Conservation (phyloP, 495 filamentous ascomycete species). For the Trichocladium uniseriatum region DNA sequence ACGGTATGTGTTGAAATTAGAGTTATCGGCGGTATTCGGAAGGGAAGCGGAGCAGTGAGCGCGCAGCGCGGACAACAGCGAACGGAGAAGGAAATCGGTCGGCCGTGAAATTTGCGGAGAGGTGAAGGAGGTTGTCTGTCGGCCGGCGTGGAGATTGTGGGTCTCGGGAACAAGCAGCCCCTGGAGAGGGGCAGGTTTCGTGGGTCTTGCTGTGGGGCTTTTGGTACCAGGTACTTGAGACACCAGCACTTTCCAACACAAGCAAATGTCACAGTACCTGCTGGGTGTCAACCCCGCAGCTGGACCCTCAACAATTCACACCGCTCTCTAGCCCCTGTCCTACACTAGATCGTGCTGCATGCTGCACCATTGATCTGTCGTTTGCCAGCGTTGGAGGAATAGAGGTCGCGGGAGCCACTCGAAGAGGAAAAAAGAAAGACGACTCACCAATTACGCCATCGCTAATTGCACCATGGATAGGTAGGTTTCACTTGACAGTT, state of each 20-base stretch:
- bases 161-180: not conserved
- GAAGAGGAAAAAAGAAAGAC: no score
- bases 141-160: slow-evolving; percentile 6
- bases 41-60: slow-evolving; percentile 7
- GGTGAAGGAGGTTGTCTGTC: not conserved
- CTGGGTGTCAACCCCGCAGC: no score
- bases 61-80: slow-evolving; percentile 12
- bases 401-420: no score
- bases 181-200: not conserved
- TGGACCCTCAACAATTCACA: not conserved
- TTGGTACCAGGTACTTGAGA: not conserved
- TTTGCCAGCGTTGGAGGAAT: no score
- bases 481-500: no score
- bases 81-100: slow-evolving; percentile 1
- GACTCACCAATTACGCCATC: no score
- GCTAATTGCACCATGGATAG: no score
- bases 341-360: no score
- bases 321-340: not conserved
- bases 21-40: not conserved
- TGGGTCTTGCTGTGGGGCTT: not conserved
- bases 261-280: not conserved
- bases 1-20: slow-evolving; percentile 7
- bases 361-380: no score
- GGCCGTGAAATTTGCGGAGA: slow-evolving; percentile 10
- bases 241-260: no score